Evolutionary conservation across 2,329 filamentous ascomycete genomes (phyloP), one percentile per base, ranked within the genome.

Genomic region (Cryphonectria carpinicola): DNA sequence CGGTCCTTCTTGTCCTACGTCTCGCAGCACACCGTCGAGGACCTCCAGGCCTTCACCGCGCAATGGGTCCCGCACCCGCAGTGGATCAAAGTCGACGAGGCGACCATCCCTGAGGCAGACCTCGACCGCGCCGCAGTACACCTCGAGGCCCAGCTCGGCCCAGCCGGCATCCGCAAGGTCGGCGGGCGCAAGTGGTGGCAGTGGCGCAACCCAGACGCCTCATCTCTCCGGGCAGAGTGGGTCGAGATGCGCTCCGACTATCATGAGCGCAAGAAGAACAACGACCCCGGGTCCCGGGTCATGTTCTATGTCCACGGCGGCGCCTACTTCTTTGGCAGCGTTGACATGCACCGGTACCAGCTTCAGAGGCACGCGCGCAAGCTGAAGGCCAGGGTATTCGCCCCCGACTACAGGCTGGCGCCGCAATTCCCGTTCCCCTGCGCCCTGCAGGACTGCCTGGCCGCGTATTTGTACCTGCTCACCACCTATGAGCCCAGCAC

Each of bases 331-430:
- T 98, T 99, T 79, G 95, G 96, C 19, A 97, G 94, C 76, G 91
- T 98, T 52, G 95, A 98, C 78, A 95, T 97, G 80, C 96, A 98
- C 83, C 90, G 96, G n/a, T 98, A 98, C 82, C 95, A 98, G 85
- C 90, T 99, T 86, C 96, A 99, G 81, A 88, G 95, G 65, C 95
- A 98, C 85, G 96, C 96, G 39, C 88, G 96, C 68, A 98, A 98
- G 82, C 86, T 99, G 72, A 94, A 96, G 80, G 95, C 94, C 25
- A 88, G 94, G 69, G 92, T 98, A 10, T 90, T 98, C 79, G 94
- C 95, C 35, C 92, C 95, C 6, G 86, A 90, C 72, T 99, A 98
- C 80, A 89, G 96, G 56, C 86, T 99, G 41, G 89, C 96, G 7
- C 96, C 95, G 2, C 95, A 98, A 79, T 99, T 95, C 72, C 96